phyloP scores from a whole-genome alignment of 768 basidiomycete species.

The Leucosporidium yakuticum region DNA sequence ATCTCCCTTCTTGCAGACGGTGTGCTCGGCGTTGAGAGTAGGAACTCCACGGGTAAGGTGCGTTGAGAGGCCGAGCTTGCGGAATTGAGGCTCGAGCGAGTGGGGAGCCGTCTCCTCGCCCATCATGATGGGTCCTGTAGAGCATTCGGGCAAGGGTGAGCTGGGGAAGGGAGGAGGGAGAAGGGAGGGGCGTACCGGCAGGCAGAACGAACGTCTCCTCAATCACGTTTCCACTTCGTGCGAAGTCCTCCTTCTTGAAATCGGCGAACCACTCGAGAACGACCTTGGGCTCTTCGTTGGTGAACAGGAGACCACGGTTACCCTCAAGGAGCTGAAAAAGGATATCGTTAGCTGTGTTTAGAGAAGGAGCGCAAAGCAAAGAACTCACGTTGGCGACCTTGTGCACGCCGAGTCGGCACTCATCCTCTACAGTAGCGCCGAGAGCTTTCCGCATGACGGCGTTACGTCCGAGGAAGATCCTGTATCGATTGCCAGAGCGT shows the following conservation, averaged over 20 bases:
- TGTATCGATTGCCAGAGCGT: background rate
- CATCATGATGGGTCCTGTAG: conserved; percentile 69
- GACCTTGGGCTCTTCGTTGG: conserved; percentile 79
- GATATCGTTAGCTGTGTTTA: background rate
- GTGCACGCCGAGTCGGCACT: conserved; percentile 69
- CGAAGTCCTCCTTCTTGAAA: conserved; percentile 84
- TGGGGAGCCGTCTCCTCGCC: conserved; percentile 80
- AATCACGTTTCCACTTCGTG: conserved; percentile 76
- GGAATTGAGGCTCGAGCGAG: conserved; percentile 92
- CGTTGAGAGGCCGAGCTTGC: conserved; percentile 82
- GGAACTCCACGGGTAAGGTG: conserved; percentile 78
- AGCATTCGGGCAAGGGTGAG: background rate
- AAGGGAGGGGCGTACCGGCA: conserved; percentile 41
- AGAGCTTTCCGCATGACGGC: conserved; percentile 92
- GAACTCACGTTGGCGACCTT: conserved; percentile 66
- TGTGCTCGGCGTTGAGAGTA: conserved; percentile 65
- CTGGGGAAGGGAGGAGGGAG: background rate
- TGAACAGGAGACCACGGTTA: conserved; percentile 88
- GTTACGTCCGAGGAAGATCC: conserved; percentile 41
- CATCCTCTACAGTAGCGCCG: conserved; percentile 77
- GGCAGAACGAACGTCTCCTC: conserved; percentile 68
- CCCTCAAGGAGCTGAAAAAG: conserved; percentile 76
- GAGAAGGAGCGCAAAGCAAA: conserved; percentile 1
- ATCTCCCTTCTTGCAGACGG: conserved; percentile 76
- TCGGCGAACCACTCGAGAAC: conserved; percentile 90